A percentile compares a stretch with the other conserved stretches of the same genome.
Evolutionary conservation across 345 rosid species (phyloP).

Genomic region (Mercurialis annua): DNA sequence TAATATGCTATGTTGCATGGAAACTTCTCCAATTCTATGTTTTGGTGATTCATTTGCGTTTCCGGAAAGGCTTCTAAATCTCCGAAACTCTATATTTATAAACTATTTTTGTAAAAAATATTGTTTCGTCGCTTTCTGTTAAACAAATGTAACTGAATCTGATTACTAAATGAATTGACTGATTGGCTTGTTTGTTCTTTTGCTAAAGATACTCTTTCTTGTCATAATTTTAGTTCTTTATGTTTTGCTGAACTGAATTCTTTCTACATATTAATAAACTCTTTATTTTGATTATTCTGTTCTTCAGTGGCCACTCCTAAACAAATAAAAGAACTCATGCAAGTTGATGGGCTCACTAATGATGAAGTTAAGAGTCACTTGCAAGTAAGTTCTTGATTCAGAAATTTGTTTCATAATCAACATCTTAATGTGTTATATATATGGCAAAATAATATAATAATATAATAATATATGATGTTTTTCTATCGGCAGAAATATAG

Average conservation of each 20-base stretch:
- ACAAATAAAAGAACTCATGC: slow-evolving; percentile 28
- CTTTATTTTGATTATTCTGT: slow-evolving; percentile 6
- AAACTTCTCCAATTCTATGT: too few relatives aligned
- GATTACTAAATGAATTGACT: not conserved
- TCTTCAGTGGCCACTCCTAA: slow-evolving; percentile 26
- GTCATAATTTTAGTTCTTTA: not conserved
- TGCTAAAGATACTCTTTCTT: not conserved
- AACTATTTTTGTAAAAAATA: too few relatives aligned
- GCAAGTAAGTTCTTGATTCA: slow-evolving; percentile 18
- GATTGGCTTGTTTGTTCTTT: not conserved
- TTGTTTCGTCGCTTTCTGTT: too few relatives aligned
- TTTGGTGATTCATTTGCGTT: too few relatives aligned
- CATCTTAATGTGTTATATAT: not conserved
- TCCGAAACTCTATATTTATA: too few relatives aligned
- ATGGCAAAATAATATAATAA: too few relatives aligned
- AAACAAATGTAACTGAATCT: not conserved
- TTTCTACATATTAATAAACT: not conserved
- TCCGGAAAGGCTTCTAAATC: too few relatives aligned
- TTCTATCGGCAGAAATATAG: slow-evolving; percentile 25
- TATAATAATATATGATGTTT: not conserved
- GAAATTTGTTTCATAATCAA: not conserved
- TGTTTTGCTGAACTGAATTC: not conserved
- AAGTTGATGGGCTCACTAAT: slow-evolving; percentile 33
- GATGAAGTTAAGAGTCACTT: slow-evolving; percentile 33
- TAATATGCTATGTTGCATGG: too few relatives aligned